phyloP scores from a whole-genome alignment of 257 asterid genomes.

The Oldenlandia corymbosa region DNA sequence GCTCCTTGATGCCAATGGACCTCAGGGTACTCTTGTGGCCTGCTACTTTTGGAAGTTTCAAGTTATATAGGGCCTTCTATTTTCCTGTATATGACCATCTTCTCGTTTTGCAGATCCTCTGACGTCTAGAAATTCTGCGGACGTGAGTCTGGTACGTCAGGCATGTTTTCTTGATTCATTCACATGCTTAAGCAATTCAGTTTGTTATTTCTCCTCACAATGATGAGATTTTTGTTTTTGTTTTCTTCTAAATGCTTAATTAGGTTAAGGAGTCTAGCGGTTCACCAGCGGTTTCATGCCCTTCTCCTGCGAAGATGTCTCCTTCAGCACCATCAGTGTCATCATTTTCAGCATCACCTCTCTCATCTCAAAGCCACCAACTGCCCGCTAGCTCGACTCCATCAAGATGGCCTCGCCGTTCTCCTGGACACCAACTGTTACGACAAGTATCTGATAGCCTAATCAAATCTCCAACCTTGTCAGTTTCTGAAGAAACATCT shows the following conservation, averaged over 20 bases:
- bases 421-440: slow-evolving; percentile 57
- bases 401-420: slow-evolving; percentile 62
- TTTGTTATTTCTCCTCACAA: not conserved
- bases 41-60: not conserved
- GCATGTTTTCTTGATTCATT: not conserved
- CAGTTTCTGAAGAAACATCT: slow-evolving; percentile 72
- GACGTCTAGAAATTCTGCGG: slow-evolving; percentile 21
- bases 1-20: not conserved
- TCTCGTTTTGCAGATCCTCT: slow-evolving; percentile 27
- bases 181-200: not conserved
- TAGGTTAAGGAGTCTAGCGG: slow-evolving; percentile 59
- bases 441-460: slow-evolving; percentile 76
- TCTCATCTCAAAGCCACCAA: slow-evolving; percentile 55
- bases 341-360: slow-evolving; percentile 56
- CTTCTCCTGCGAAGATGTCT: slow-evolving; percentile 63
- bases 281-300: slow-evolving; percentile 49
- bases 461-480: slow-evolving; percentile 62
- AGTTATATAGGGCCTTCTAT: too few species aligned
- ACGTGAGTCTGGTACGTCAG: slow-evolving; percentile 18
- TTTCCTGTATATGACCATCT: not conserved
- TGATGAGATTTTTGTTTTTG: not conserved
- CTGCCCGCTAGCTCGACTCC: slow-evolving; percentile 68
- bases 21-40: not conserved
- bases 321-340: slow-evolving; percentile 71
- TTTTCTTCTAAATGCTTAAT: not conserved